A percentile compares a stretch with the other conserved stretches of the same genome.
Conservation (phyloP, 345 rosid species). For the Camelina laxa region DNA sequence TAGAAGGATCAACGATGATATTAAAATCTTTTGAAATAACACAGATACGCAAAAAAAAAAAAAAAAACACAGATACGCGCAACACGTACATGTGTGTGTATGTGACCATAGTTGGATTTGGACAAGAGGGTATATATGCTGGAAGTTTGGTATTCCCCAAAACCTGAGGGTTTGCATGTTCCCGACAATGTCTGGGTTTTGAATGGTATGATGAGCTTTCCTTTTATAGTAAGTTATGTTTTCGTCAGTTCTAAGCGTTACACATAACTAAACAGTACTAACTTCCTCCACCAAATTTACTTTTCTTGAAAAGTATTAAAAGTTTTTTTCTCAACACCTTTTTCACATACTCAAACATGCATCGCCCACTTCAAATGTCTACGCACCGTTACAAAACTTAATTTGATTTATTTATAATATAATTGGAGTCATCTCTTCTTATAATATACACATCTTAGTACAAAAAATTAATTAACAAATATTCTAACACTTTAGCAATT, state of each 20-base stretch:
- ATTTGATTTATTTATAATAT: background rate
- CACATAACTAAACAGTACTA: conserved; percentile 50
- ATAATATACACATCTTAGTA: too few relatives aligned
- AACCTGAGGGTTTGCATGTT: conserved; percentile 80
- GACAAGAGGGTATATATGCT: conserved; percentile 40
- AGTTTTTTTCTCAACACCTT: conserved; percentile 9
- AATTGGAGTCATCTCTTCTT: conserved; percentile 11
- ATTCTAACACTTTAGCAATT: background rate
- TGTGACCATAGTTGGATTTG: conserved; percentile 37
- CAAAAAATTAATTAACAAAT: too few relatives aligned
- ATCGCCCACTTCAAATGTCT: conserved; percentile 22
- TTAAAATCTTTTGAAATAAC: background rate
- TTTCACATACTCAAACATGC: conserved; percentile 31
- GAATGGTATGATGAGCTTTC: conserved; percentile 78
- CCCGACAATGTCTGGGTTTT: conserved; percentile 76
- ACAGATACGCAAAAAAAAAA: too few relatives aligned
- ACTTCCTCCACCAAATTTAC: conserved; percentile 46
- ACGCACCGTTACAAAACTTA: background rate
- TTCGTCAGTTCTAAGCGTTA: conserved; percentile 56
- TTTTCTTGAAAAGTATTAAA: conserved; percentile 37
- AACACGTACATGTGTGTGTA: background rate
- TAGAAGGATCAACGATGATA: background rate
- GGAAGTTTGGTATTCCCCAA: conserved; percentile 55
- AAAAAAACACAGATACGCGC: conserved; percentile 11
- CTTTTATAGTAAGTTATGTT: conserved; percentile 57